A percentile compares a stretch with the other conserved stretches of the same genome.
These are phyloP conservation scores for Sporothrix luriei DNA, from an alignment of 2,329 filamentous ascomycete genomes.

Conservation along the genomic window DNA sequence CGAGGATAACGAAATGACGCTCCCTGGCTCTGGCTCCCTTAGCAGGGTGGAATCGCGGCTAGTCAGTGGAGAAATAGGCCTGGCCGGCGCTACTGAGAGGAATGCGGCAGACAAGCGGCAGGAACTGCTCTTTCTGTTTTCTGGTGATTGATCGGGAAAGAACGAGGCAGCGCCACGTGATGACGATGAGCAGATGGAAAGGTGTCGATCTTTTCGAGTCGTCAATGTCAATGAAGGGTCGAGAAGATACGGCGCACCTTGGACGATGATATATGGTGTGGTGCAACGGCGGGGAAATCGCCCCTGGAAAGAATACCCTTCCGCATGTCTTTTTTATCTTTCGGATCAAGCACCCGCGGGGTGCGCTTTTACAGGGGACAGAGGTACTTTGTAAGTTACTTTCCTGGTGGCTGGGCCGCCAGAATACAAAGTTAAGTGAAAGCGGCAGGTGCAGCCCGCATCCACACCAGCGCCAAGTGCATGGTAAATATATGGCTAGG, in stretches of 20 bases:
- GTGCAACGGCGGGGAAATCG: constrained; percentile 13
- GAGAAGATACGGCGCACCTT: constrained; percentile 1
- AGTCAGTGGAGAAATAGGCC: constrained; percentile 21
- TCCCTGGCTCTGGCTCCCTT: too few relatives aligned
- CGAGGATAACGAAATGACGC: constrained; percentile 12
- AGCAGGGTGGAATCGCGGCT: constrained; percentile 15
- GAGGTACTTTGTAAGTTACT: too few relatives aligned
- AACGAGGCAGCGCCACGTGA: constrained; percentile 9
- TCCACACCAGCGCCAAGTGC: neutral
- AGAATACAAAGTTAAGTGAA: neutral
- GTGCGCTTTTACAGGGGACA: constrained; percentile 7
- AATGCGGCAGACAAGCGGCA: neutral
- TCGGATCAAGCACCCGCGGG: constrained; percentile 17
- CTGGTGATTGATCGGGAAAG: neutral
- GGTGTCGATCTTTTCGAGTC: neutral
- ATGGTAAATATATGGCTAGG: neutral
- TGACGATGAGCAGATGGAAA: neutral
- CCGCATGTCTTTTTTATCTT: neutral
- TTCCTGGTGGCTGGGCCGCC: constrained; percentile 18
- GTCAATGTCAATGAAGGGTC: neutral
- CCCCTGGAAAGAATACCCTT: constrained; percentile 8
- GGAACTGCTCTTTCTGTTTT: neutral
- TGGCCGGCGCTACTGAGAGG: constrained; percentile 23
- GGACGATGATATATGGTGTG: constrained; percentile 7
- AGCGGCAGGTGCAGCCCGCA: constrained; percentile 1